Evolutionary conservation across 2,329 filamentous ascomycete species (phyloP), one percentile per base, ranked within the genome.

Genomic region (Orbilia javanica): DNA sequence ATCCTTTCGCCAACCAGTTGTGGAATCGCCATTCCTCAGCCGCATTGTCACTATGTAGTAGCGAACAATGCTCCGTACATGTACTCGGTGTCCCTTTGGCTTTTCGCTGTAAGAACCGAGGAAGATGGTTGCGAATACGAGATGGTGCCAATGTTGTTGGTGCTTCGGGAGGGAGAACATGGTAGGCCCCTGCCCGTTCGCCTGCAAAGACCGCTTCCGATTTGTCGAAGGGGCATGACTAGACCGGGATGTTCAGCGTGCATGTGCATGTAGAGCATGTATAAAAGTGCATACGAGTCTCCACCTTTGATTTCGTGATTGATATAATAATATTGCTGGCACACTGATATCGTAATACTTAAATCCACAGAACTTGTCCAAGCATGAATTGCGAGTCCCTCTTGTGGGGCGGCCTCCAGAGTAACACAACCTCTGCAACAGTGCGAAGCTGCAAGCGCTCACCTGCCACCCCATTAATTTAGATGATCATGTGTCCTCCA

Each of bases 401-500:
- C n/a, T 34, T 34, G 50, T 53, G 50, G 25, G 50, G 27, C 11
- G 4, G 39, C 20, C 13, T 29, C 36, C 3, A 6, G 34, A 53
- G 22, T 52, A 22, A 52, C 29, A 52, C 46, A 15, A 6, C 8
- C 3, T 1, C 2, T 18, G 3, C 15, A 53, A 34, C n/a, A 34
- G 50, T 34, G 50, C 27, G 25, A 53, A 34, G 1, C 31, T 53
- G 50, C 50, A 53, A 34, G 13, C 27, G 48, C 48, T 29, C 20
- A n/a, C 50, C 50, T 31, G 50, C 25, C 27, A 53, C 50, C 50
- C 50, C 27, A 53, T 48, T 48, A 25, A 48, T 39, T 39, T 39
- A 13, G n/a, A 53, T 53, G 50, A 53, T 53, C 50, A 53, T 1
- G 13, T 53, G 50, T 29, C 15, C 25, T 18, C 10, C 27, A 10